Conservation (phyloP, 495 filamentous ascomycete genomes). For the Geoglossum glabrum region DNA sequence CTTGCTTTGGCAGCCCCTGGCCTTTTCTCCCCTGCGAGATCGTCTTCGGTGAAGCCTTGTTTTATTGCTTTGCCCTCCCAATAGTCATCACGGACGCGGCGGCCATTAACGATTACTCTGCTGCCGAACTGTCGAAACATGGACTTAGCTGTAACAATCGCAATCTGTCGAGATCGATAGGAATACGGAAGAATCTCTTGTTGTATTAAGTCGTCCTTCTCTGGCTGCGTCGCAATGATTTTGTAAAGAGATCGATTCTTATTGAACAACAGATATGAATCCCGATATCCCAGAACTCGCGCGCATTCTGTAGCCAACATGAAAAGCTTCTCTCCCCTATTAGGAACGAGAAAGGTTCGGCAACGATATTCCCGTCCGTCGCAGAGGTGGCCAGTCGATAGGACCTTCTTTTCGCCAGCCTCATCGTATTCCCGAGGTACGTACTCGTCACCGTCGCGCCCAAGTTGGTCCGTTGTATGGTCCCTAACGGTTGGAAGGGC, state of each 20-base stretch:
- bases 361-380: slow-evolving; percentile 81
- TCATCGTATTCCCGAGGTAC: slow-evolving; percentile 85
- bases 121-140: slow-evolving; percentile 99
- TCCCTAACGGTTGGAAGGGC: slow-evolving; percentile 89
- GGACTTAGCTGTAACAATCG: slow-evolving; percentile 92
- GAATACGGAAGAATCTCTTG: slow-evolving; percentile 96
- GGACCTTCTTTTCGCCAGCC: slow-evolving; percentile 83
- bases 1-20: slow-evolving; percentile 78
- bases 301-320: slow-evolving; percentile 99
- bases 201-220: slow-evolving; percentile 89
- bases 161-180: slow-evolving; percentile 92
- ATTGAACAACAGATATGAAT: slow-evolving; percentile 97
- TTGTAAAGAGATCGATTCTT: slow-evolving; percentile 95
- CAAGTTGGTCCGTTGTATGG: slow-evolving; percentile 93
- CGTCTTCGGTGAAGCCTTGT: slow-evolving; percentile 95
- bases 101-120: slow-evolving; percentile 70
- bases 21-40: slow-evolving; percentile 88
- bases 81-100: slow-evolving; percentile 90
- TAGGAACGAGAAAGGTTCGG: slow-evolving; percentile 79
- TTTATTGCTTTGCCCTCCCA: slow-evolving; percentile 95
- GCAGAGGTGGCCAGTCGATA: slow-evolving; percentile 56
- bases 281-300: slow-evolving; percentile 79
- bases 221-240: slow-evolving; percentile 88
- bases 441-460: slow-evolving; percentile 85
- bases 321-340: slow-evolving; percentile 81